phyloP scores from a whole-genome alignment of 768 basidiomycete genomes.

The Trametes sanguinea region DNA sequence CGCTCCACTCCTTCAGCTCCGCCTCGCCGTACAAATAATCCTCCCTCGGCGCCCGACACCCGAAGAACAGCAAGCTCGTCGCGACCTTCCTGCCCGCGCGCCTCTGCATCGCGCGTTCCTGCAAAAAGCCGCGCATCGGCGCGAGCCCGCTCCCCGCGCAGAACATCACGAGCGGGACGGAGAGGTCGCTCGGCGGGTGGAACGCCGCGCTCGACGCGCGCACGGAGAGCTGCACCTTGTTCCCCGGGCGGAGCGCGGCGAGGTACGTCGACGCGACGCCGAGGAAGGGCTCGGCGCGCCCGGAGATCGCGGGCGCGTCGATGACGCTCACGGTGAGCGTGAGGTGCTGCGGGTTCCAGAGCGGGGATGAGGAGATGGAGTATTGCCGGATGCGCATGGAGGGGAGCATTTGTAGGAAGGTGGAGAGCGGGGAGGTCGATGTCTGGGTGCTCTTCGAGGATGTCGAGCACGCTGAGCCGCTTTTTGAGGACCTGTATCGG shows the following conservation, averaged over 20 bases:
- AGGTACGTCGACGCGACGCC: constrained; percentile 51
- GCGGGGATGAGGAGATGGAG: constrained; percentile 53
- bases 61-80: constrained; percentile 45
- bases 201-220: constrained; percentile 41
- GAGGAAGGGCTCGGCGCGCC: constrained; percentile 37
- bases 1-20: constrained; percentile 43
- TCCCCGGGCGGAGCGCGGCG: constrained; percentile 38
- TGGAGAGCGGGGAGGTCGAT: constrained; percentile 41
- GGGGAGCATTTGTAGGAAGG: constrained; percentile 45
- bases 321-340: constrained; percentile 49
- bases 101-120: constrained; percentile 50
- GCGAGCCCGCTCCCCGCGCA: constrained; percentile 51
- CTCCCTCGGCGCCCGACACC: constrained; percentile 41
- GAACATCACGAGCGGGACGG: constrained; percentile 46
- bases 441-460: constrained; percentile 40
- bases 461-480: constrained; percentile 44
- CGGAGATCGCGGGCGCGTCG: constrained; percentile 39
- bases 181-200: constrained; percentile 44
- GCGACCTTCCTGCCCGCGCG: constrained; percentile 42
- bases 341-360: constrained; percentile 43
- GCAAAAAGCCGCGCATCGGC: constrained; percentile 53
- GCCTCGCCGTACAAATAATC: constrained; percentile 44
- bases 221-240: constrained; percentile 43
- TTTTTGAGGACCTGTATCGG: constrained; percentile 36
- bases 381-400: constrained; percentile 53